Evolutionary conservation across 129 eudicot genomes (phyloP), one percentile per base, ranked within the genome.

Genomic region (Mikania micrantha): DNA sequence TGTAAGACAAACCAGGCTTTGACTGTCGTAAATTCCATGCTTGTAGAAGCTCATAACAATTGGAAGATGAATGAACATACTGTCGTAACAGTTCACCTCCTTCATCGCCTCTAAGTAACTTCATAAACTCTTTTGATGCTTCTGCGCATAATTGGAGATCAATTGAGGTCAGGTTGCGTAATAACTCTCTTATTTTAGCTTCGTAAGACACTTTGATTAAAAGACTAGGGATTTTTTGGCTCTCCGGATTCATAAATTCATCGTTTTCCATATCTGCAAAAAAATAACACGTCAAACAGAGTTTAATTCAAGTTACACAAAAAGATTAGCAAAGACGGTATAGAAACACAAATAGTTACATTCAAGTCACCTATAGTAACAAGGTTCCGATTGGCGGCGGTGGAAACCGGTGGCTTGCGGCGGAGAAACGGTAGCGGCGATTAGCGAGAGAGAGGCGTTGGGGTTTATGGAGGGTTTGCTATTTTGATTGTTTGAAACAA

Each of bases 21-120:
- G 83, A 84, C 68, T 74, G 80, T 3, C 86, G 76, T 66, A 68
- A 41, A 21, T 83, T 87, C 97, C 97, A 91, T 3, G 95, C 95
- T 72, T 80, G 84, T 31, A 78, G 42, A 73, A 91, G 69, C 66
- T 91, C 97, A 2, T 82, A 52, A 58, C 77, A 84, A 19, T 36
- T 60, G 3, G 87, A 67, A 0, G 97, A 87, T n/a, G 87, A 39
- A n/a, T 79, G 67, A 3, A 85, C 73, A 65, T 91, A 91, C 16
- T 71, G 67, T 2, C 67, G 76, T 21, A 91, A 64, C 72, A 87
- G 63, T 61, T 85, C 83, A 2, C 84, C 84, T 2, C 92, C 92
- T 20, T 74, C 74, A 9, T 85, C 86, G 60, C 85, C 75, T 69
- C 82, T 83, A 54, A 91, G 74, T 32, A 85, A 57, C 62, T 79